Base-by-base conservation (phyloP, 495 filamentous ascomycete genomes). In the Acidomyces sp. region DNA sequence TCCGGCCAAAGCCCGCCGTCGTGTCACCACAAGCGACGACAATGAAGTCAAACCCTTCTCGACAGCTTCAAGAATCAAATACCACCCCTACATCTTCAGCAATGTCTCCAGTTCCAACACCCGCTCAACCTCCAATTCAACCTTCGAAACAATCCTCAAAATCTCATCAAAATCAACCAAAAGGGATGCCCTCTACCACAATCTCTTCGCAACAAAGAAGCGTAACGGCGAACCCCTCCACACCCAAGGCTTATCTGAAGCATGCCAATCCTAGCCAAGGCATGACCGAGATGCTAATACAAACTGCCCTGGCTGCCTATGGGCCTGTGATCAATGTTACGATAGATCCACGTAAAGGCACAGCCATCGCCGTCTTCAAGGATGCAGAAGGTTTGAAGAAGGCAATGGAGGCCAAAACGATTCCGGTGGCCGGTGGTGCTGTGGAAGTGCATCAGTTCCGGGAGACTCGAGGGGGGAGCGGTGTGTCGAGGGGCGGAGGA, bases 181-280 rank as follows among this genome's bases (percentile, higher is more conserved):
- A n/a, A n/a, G n/a, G n/a, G n/a, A n/a, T n/a, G n/a, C n/a, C n/a
- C n/a, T n/a, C n/a, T n/a, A 11, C 30, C 11, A 16, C 15, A 17
- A 10, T 10, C n/a, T 6, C 18, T 6, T 32, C 17, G 11, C 17
- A 28, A 13, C 62, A 63, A 18, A 9, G 46, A 12, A 48, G 59
- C 25, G 62, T 65, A 35, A 57, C 62, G 23, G 56, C 53, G n/a
- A 37, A 55, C 22, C 30, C 43, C 24, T 28, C 47, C 16, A 62
- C 60, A 39, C 28, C 59, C 17, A 53, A 83, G 54, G 86, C 83
- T n/a, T 95, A 93, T 55, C 67, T 93, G 51, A 93, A 93, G 54
- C 85, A 93, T 51, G 86, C 85, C 39, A 92, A 90, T 56, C 75
- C 83, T 15, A 86, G 85, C 1, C 86, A 93, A 57, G 86, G 86